Conservation (phyloP, 2,329 filamentous ascomycete species). For the Trichoderma atroviride region DNA sequence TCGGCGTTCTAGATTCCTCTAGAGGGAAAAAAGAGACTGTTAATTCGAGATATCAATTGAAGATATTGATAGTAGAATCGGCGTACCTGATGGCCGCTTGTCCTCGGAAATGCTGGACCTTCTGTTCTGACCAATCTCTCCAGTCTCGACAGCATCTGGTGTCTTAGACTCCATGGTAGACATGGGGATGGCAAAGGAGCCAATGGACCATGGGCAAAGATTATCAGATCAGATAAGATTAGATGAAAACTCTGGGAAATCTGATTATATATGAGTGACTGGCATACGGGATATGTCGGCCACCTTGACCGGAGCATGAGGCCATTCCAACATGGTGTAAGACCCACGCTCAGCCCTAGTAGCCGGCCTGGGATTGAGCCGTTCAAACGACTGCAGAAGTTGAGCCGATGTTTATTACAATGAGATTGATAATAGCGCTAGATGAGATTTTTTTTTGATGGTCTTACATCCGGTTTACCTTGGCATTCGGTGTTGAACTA, state of each 20-base stretch:
- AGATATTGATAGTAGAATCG: neutral
- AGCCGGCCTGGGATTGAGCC: neutral
- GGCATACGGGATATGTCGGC: neutral
- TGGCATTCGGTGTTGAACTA: neutral
- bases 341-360: slow-evolving; percentile 19
- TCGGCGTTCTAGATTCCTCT: slow-evolving; percentile 28
- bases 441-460: neutral
- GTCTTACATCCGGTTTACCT: neutral
- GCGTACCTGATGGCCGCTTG: slow-evolving; percentile 16
- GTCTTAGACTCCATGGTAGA: slow-evolving; percentile 4
- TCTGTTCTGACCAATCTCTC: slow-evolving; percentile 13
- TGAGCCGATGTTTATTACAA: neutral
- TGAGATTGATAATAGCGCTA: neutral
- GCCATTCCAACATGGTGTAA: neutral
- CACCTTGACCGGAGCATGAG: neutral
- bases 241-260: neutral
- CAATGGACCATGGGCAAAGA: neutral
- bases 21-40: neutral
- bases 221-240: slow-evolving; percentile 24
- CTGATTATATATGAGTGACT: slow-evolving; percentile 2
- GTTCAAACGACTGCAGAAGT: neutral
- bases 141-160: neutral
- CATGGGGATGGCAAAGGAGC: neutral
- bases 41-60: neutral
- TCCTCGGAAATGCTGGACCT: slow-evolving; percentile 6